These are phyloP conservation scores for Sicyos baderoa DNA, from an alignment of 306 rosid species.

Conservation along the genomic window DNA sequence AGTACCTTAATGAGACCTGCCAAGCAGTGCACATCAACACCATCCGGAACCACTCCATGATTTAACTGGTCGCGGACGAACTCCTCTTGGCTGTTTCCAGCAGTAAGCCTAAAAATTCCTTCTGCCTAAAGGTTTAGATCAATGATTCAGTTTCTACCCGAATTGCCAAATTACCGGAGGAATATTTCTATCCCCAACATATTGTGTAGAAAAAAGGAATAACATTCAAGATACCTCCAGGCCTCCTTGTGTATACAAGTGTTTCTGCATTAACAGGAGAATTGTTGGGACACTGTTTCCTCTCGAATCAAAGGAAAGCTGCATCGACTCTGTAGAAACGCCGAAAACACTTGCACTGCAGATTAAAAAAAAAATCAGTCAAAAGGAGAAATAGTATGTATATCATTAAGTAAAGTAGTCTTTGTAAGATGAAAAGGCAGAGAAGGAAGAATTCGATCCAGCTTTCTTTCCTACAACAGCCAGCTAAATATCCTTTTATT, in stretches of 20 bases:
- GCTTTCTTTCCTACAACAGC: constrained; percentile 1
- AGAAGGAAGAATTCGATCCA: constrained; percentile 3
- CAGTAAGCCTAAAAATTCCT: constrained; percentile 92
- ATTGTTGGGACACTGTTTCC: constrained; percentile 95
- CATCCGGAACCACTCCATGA: constrained; percentile 69
- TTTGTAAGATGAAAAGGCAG: background rate
- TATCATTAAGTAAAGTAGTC: background rate
- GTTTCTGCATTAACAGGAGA: constrained; percentile 83
- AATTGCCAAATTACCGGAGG: constrained; percentile 10
- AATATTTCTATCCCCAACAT: background rate
- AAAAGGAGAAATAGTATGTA: constrained; percentile 10
- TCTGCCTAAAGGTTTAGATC: constrained; percentile 60
- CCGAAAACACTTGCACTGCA: constrained; percentile 87
- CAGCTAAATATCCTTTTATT: background rate
- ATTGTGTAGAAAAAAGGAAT: constrained; percentile 19
- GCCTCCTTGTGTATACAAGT: constrained; percentile 76
- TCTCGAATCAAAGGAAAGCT: constrained; percentile 94
- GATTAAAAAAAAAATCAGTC: constrained; percentile 16
- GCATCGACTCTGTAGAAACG: constrained; percentile 98
- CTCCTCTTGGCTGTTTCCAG: constrained; percentile 91
- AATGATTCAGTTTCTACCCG: constrained; percentile 21
- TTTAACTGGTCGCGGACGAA: constrained; percentile 79
- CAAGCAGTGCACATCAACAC: constrained; percentile 79
- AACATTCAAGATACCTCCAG: constrained; percentile 53
- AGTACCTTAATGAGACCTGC: constrained; percentile 92